A percentile compares a stretch with the other conserved stretches of the same genome.
These are phyloP conservation scores for Neoscytalidium dimidiatum DNA, from an alignment of 2,329 filamentous ascomycete genomes.

Conservation along the genomic window DNA sequence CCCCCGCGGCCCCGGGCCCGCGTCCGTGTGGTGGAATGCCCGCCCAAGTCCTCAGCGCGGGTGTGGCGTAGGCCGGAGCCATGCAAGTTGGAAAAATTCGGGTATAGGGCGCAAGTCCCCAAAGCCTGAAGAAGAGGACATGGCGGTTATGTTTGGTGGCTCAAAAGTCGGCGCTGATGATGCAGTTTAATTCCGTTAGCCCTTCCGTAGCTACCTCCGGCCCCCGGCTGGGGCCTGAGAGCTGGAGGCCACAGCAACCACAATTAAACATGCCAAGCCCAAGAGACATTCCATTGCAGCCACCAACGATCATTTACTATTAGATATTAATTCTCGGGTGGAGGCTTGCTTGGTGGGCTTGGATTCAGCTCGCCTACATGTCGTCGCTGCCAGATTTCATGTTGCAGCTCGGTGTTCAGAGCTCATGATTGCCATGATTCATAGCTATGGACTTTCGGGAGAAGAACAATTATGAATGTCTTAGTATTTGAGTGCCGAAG, in stretches of 20 bases:
- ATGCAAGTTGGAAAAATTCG: conserved; percentile 1
- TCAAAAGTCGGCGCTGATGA: neutral
- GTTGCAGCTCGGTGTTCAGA: too few species aligned
- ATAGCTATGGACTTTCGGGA: too few species aligned
- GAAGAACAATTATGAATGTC: too few species aligned
- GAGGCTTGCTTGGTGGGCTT: too few species aligned
- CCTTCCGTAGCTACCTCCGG: neutral
- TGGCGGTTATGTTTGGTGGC: neutral
- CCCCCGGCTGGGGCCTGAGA: neutral
- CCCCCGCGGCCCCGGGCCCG: neutral
- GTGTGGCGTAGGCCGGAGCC: conserved; percentile 6
- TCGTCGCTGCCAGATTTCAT: too few species aligned
- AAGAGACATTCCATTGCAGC: too few species aligned
- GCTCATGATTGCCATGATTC: too few species aligned
- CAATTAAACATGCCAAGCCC: too few species aligned
- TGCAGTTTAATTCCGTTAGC: neutral
- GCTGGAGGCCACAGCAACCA: neutral
- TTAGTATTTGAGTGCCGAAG: neutral
- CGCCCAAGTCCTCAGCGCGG: neutral
- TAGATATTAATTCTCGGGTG: too few species aligned
- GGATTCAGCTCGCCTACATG: too few species aligned
- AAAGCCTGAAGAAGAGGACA: neutral
- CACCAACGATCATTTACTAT: too few species aligned
- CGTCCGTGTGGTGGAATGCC: conserved; percentile 1
- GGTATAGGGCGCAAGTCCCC: neutral